A percentile compares a stretch with the other conserved stretches of the same genome.
These are phyloP conservation scores for Apiospora malaysiana DNA, from an alignment of 2,329 filamentous ascomycete species.

Conservation along the genomic window DNA sequence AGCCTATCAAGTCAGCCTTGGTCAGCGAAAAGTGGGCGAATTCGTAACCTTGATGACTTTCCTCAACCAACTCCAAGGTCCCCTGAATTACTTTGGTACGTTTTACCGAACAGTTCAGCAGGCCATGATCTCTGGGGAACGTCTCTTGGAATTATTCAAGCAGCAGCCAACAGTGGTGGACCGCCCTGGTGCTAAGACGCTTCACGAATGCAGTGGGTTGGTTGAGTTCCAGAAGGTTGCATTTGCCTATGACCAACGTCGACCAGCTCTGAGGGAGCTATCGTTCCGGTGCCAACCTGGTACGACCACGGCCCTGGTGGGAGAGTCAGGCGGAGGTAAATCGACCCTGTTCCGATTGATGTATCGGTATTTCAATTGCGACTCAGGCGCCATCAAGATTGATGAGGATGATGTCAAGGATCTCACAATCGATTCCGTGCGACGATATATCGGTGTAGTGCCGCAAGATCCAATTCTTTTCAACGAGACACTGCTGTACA, in stretches of 20 bases:
- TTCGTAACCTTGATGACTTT: constrained; percentile 79
- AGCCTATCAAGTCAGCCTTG: constrained; percentile 76
- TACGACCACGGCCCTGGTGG: constrained; percentile 93
- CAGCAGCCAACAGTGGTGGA: constrained; percentile 93
- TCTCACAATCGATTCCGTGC: constrained; percentile 91
- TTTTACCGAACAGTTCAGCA: constrained; percentile 97
- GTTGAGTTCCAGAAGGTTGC: constrained; percentile 88
- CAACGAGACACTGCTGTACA: constrained; percentile 95
- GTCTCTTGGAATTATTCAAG: constrained; percentile 94
- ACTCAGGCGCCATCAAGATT: constrained; percentile 79
- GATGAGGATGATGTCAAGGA: constrained; percentile 86
- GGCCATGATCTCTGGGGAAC: constrained; percentile 95
- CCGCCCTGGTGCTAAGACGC: constrained; percentile 64
- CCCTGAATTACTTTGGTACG: constrained; percentile 87
- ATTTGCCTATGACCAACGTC: constrained; percentile 88
- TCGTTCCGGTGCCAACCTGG: constrained; percentile 87
- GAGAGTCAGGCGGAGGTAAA: constrained; percentile 95
- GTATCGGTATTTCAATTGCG: constrained; percentile 93
- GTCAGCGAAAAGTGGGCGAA: constrained; percentile 68
- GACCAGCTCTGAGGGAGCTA: constrained; percentile 82
- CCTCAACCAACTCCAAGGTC: constrained; percentile 79
- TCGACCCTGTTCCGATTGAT: constrained; percentile 95
- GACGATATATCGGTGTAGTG: constrained; percentile 90
- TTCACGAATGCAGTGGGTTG: constrained; percentile 76
- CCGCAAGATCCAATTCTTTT: constrained; percentile 96